Evolutionary conservation across 2,329 filamentous ascomycete species (phyloP).

Genomic region (Aspergillus intermedius): DNA sequence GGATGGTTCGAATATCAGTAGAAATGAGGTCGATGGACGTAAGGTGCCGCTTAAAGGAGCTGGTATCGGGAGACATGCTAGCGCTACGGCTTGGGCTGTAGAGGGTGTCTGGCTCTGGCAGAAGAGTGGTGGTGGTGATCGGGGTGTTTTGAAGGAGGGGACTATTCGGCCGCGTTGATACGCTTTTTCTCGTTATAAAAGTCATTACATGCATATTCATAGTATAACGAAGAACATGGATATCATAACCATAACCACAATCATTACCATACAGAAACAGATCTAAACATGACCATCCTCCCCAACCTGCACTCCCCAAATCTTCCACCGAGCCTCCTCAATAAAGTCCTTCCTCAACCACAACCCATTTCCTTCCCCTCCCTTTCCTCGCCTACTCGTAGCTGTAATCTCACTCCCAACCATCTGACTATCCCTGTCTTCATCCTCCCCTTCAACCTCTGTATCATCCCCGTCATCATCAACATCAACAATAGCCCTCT

Average conservation of each 20-base stretch:
- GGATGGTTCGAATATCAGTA: conserved; percentile 30
- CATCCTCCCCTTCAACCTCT: conserved; percentile 15
- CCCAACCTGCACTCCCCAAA: conserved; percentile 33
- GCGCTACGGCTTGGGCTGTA: conserved; percentile 74
- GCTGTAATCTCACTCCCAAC: conserved; percentile 22
- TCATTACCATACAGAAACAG: background rate
- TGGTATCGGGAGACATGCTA: conserved; percentile 56
- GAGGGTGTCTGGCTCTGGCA: conserved; percentile 88
- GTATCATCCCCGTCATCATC: conserved; percentile 31
- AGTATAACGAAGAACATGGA: background rate
- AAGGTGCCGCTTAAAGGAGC: background rate
- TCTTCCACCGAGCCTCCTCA: conserved; percentile 36
- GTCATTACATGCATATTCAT: background rate
- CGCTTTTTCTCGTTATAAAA: too few species aligned
- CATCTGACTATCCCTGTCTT: background rate
- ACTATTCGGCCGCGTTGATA: conserved; percentile 18
- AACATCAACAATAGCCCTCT: conserved; percentile 9
- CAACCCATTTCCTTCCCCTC: conserved; percentile 21
- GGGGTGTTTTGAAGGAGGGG: conserved; percentile 33
- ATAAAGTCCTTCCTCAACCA: conserved; percentile 36
- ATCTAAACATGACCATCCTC: conserved; percentile 5
- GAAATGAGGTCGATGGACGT: conserved; percentile 8
- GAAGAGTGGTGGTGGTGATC: conserved; percentile 54
- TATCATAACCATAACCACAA: conserved; percentile 1
- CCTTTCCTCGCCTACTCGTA: conserved; percentile 15